phyloP scores from a whole-genome alignment of 2,329 filamentous ascomycete species.

The Ophiostoma montium region DNA sequence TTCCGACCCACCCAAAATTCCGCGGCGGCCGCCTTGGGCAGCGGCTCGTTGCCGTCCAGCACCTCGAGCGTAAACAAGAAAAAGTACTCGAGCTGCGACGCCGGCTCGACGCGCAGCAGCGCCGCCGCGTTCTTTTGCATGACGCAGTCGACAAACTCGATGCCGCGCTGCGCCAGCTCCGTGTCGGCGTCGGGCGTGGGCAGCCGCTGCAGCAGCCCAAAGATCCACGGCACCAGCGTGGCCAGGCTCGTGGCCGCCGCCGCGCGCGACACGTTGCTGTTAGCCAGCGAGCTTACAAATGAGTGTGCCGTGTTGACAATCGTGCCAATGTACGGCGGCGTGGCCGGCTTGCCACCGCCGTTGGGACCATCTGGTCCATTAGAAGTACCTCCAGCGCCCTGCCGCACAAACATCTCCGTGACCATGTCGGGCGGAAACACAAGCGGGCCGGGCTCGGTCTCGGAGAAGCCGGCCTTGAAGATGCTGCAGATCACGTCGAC shows the following conservation, averaged over 20 bases:
- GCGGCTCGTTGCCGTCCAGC: conserved; percentile 54
- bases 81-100: conserved; percentile 46
- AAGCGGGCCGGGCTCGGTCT: conserved; percentile 60
- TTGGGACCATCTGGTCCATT: too few relatives aligned
- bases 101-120: conserved; percentile 42
- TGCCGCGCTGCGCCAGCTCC: conserved; percentile 58
- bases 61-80: conserved; percentile 60
- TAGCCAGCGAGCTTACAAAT: conserved; percentile 47
- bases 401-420: conserved; percentile 50
- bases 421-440: conserved; percentile 55
- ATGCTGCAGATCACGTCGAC: conserved; percentile 59
- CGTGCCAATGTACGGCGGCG: conserved; percentile 52
- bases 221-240: conserved; percentile 45
- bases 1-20: conserved; percentile 62
- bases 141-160: conserved; percentile 56
- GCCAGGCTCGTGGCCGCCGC: conserved; percentile 32
- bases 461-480: conserved; percentile 60
- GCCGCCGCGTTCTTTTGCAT: conserved; percentile 46
- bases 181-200: conserved; percentile 49
- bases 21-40: conserved; percentile 60
- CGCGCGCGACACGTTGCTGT: conserved; percentile 24
- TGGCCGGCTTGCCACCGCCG: conserved; percentile 13
- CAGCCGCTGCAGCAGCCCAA: conserved; percentile 48
- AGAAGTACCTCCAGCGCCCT: conserved; percentile 21
- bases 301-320: conserved; percentile 59